These are phyloP conservation scores for Citrus maxima DNA, from an alignment of 345 rosid genomes.

Conservation along the genomic window DNA sequence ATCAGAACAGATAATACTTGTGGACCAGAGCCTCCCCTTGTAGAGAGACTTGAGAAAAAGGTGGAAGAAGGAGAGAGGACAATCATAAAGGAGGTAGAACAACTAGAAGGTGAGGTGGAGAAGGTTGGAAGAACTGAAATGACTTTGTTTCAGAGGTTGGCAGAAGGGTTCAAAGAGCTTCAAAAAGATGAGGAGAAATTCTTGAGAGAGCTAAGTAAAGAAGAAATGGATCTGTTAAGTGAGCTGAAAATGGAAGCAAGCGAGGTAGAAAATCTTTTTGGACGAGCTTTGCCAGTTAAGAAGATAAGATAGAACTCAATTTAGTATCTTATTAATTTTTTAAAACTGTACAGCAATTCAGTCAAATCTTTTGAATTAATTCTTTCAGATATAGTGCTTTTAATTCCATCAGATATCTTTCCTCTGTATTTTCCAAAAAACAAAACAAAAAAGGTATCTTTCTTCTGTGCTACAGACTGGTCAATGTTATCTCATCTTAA, in stretches of 20 bases:
- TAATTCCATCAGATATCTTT: no score
- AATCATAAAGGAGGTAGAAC: slow-evolving; percentile 67
- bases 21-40: slow-evolving; percentile 91
- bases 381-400: no score
- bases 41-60: slow-evolving; percentile 83
- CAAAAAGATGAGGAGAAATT: slow-evolving; percentile 65
- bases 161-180: slow-evolving; percentile 72
- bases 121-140: slow-evolving; percentile 63
- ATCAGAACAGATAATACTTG: slow-evolving; percentile 70
- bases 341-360: background rate
- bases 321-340: slow-evolving; percentile 1
- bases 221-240: slow-evolving; percentile 72
- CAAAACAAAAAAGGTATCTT: no score
- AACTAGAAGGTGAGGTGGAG: slow-evolving; percentile 54
- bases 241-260: slow-evolving; percentile 79
- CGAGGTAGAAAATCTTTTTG: slow-evolving; percentile 79
- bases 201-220: slow-evolving; percentile 53
- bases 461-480: no score
- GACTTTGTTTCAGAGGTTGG: slow-evolving; percentile 69
- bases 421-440: no score
- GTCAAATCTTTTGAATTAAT: no score
- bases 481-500: no score
- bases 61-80: slow-evolving; percentile 82
- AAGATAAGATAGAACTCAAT: slow-evolving; percentile 55
- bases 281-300: slow-evolving; percentile 60